Percentiles rank a stretch among this genome's conserved stretches.
Conservation (phyloP, 768 basidiomycete species). For the Suillus paluster region DNA sequence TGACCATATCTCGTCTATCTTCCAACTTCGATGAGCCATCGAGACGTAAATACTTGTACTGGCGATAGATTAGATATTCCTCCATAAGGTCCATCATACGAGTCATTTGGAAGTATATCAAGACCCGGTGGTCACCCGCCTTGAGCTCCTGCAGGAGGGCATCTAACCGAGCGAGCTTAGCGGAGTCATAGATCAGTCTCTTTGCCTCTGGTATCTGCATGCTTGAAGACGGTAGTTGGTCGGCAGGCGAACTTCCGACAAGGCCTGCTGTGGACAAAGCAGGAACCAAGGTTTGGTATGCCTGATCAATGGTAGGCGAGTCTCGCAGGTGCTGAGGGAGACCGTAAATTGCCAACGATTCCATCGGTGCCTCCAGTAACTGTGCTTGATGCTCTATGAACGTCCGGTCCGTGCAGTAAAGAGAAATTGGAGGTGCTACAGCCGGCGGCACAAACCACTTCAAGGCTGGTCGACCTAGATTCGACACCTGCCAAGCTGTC, state of each 20-base stretch:
- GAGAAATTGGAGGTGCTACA: constrained; percentile 81
- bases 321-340: constrained; percentile 71
- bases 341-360: constrained; percentile 82
- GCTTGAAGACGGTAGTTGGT: constrained; percentile 78
- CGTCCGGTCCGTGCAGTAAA: constrained; percentile 74
- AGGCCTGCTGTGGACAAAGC: constrained; percentile 71
- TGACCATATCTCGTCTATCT: constrained; percentile 98
- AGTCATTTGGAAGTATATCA: constrained; percentile 99
- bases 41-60: constrained; percentile 91
- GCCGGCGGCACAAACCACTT: constrained; percentile 87
- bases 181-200: constrained; percentile 94
- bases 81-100: constrained; percentile 99
- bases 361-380: constrained; percentile 68
- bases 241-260: constrained; percentile 60
- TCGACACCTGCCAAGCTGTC: constrained; percentile 72
- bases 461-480: constrained; percentile 76
- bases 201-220: constrained; percentile 97
- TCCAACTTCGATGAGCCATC: constrained; percentile 95
- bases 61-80: constrained; percentile 95
- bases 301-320: constrained; percentile 51
- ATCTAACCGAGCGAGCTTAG: constrained; percentile 92
- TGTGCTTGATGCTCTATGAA: constrained; percentile 75
- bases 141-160: constrained; percentile 90
- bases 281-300: constrained; percentile 56
- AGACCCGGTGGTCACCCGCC: constrained; percentile 87